Percentiles rank a stretch among this genome's conserved stretches.
phyloP scores from a whole-genome alignment of 106 monocot species.

The Phalaenopsis equestris region DNA sequence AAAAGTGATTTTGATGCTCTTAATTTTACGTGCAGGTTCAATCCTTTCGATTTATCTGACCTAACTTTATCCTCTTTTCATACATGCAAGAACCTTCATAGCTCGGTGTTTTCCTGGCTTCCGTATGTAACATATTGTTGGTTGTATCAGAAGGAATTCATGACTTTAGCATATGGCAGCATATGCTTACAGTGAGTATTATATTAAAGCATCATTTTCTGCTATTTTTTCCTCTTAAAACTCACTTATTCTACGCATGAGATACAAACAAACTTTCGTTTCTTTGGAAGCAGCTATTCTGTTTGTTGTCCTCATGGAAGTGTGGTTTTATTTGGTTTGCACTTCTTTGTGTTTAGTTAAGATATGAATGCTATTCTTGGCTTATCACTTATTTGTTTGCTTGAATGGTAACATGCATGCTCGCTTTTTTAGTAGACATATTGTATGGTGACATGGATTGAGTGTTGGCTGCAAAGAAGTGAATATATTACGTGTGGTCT shows the following conservation, averaged over 20 bases:
- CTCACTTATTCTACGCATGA: background rate
- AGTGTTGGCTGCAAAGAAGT: background rate
- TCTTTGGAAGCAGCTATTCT: background rate
- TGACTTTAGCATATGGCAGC: constrained; percentile 75
- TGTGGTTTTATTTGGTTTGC: background rate
- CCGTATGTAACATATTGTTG: constrained; percentile 82
- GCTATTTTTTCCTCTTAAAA: background rate
- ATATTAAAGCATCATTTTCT: background rate
- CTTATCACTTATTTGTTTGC: background rate
- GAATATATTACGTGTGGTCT: background rate
- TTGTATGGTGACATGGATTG: background rate
- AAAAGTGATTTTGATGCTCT: background rate
- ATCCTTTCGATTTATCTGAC: constrained; percentile 17
- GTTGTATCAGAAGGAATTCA: constrained; percentile 80
- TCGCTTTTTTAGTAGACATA: background rate
- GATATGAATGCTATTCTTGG: background rate
- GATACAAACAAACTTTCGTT: background rate
- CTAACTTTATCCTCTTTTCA: constrained; percentile 17
- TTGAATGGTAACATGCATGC: background rate
- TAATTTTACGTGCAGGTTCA: background rate
- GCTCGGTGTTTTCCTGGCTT: constrained; percentile 85
- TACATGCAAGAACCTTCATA: constrained; percentile 69
- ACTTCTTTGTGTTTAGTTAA: background rate
- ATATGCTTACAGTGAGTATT: constrained; percentile 78
- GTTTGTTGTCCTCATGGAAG: background rate